Percentiles rank a stretch among this genome's conserved stretches.
phyloP scores from a whole-genome alignment of 306 rosid species.

The Cotoneaster glaucophyllus region DNA sequence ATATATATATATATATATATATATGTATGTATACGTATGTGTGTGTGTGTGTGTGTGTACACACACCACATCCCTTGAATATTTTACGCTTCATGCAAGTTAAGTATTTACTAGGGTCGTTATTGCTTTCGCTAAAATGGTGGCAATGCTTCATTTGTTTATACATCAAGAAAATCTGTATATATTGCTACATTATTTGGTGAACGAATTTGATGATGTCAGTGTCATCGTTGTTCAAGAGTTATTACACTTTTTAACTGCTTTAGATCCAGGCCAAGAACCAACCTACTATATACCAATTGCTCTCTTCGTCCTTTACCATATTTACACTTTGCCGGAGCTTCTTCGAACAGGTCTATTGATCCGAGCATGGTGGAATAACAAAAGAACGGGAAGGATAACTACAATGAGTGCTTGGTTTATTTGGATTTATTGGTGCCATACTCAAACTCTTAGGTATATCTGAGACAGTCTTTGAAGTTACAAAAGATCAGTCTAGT shows the following conservation, averaged over 20 bases:
- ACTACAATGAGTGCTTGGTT: slow-evolving; percentile 27
- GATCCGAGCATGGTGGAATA: slow-evolving; percentile 70
- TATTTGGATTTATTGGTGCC: slow-evolving; percentile 33
- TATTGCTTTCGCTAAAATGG: neutral
- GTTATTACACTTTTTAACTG: neutral
- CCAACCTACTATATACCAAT: slow-evolving; percentile 23
- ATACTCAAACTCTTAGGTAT: slow-evolving; percentile 35
- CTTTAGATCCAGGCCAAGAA: slow-evolving; percentile 17
- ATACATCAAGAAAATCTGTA: neutral
- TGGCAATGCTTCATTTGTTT: neutral
- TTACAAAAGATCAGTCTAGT: slow-evolving; percentile 45
- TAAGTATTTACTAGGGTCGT: neutral
- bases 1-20: no score
- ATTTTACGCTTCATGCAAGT: neutral
- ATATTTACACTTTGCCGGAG: slow-evolving; percentile 21
- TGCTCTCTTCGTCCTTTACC: slow-evolving; percentile 18
- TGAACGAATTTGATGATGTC: neutral
- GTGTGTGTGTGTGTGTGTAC: no score
- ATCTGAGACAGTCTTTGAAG: slow-evolving; percentile 34
- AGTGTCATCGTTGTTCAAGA: neutral
- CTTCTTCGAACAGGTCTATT: slow-evolving; percentile 32
- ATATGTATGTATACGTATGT: no score
- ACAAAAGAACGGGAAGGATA: slow-evolving; percentile 49
- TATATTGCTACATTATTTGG: neutral
- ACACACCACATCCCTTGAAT: no score